These are phyloP conservation scores for Colletotrichum orbiculare DNA, from an alignment of 2,329 filamentous ascomycete genomes.

Conservation along the genomic window DNA sequence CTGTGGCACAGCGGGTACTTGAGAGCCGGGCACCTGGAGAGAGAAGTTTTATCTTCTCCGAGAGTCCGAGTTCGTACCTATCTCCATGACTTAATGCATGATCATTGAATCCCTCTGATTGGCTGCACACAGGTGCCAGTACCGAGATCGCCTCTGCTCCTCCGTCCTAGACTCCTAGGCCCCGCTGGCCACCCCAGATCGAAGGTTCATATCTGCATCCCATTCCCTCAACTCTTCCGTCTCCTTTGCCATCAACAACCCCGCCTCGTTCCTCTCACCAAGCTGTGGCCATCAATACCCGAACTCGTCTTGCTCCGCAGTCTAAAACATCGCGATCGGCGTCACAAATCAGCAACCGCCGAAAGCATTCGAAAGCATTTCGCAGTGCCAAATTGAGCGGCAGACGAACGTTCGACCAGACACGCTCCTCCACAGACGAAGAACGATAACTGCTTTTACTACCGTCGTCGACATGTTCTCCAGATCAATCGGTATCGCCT, in stretches of 20 bases:
- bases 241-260: too few species aligned
- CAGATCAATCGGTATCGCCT: conserved; percentile 56
- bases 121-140: conserved; percentile 22
- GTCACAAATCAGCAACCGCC: too few species aligned
- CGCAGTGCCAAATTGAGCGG: too few species aligned
- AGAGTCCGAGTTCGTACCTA: conserved; percentile 34
- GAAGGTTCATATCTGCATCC: not conserved
- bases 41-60: conserved; percentile 36
- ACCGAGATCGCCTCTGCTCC: conserved; percentile 38
- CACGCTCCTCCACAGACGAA: conserved; percentile 20
- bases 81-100: conserved; percentile 35
- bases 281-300: too few species aligned
- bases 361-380: too few species aligned
- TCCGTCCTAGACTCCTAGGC: conserved; percentile 39
- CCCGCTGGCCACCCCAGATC: conserved; percentile 13
- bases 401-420: conserved; percentile 7
- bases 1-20: too few species aligned
- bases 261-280: too few species aligned
- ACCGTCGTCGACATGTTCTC: conserved; percentile 53
- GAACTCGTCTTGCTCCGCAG: too few species aligned
- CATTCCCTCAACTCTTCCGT: conserved; percentile 29
- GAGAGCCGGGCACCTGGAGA: conserved; percentile 3
- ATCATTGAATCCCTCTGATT: conserved; percentile 35
- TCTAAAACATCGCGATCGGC: too few species aligned
- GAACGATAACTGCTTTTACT: not conserved